Conservation (phyloP, 768 basidiomycete genomes). For the Tricholoma bakamatsutake region DNA sequence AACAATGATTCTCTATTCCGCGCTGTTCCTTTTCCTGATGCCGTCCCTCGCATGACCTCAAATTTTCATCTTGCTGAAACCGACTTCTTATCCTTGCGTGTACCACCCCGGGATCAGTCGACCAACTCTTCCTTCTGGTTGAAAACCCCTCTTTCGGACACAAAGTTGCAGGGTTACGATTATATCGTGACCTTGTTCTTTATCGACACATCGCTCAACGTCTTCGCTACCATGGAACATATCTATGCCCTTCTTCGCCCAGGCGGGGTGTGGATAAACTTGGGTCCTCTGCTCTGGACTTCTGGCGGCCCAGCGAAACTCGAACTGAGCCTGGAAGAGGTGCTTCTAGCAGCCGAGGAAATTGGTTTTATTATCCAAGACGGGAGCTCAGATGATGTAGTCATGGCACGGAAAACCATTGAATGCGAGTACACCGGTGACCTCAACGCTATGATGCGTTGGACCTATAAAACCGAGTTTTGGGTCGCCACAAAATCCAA, state of each 20-base stretch:
- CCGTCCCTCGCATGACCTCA: slow-evolving; percentile 40
- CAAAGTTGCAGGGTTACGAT: slow-evolving; percentile 38
- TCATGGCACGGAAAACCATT: slow-evolving; percentile 33
- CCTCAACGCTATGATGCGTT: slow-evolving; percentile 60
- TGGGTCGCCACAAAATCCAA: slow-evolving; percentile 50
- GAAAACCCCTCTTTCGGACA: neutral
- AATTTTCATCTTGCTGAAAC: slow-evolving; percentile 43
- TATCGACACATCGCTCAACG: slow-evolving; percentile 56
- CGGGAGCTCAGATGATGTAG: slow-evolving; percentile 17
- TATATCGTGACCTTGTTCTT: slow-evolving; percentile 62
- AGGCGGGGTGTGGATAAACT: slow-evolving; percentile 66
- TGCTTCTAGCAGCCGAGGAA: slow-evolving; percentile 41
- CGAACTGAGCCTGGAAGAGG: slow-evolving; percentile 61
- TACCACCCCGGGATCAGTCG: slow-evolving; percentile 11
- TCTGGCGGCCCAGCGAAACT: slow-evolving; percentile 47
- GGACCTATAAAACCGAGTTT: slow-evolving; percentile 63
- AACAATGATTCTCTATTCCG: slow-evolving; percentile 45
- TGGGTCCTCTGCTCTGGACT: slow-evolving; percentile 64
- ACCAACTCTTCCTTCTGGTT: slow-evolving; percentile 13
- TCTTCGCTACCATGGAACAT: slow-evolving; percentile 47
- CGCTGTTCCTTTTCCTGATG: slow-evolving; percentile 52
- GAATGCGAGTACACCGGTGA: slow-evolving; percentile 66
- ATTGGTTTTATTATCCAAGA: slow-evolving; percentile 47
- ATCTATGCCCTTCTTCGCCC: slow-evolving; percentile 52
- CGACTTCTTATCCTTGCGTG: slow-evolving; percentile 48